phyloP scores from a whole-genome alignment of 306 rosid species.

The Vigna hirtella region DNA sequence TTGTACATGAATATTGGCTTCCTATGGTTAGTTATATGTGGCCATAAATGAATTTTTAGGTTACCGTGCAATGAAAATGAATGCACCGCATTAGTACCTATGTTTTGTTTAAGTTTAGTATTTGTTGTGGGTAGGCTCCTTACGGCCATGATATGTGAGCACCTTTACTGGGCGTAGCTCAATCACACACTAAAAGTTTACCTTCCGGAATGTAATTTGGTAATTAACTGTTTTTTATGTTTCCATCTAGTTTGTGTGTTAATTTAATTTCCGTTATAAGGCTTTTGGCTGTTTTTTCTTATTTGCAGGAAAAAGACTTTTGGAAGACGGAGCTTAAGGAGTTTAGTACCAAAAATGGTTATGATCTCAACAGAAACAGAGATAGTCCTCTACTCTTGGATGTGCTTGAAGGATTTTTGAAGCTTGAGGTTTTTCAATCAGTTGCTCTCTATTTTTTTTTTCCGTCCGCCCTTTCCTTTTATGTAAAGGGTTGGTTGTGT shows the following conservation, averaged over 20 bases:
- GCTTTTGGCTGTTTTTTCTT: constrained; percentile 7
- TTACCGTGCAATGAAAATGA: background rate
- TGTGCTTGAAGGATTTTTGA: constrained; percentile 98
- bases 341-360: constrained; percentile 91
- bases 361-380: constrained; percentile 90
- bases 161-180: constrained; percentile 96
- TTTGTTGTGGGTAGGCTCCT: constrained; percentile 77
- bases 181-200: constrained; percentile 92
- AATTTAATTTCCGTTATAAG: constrained; percentile 8
- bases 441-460: background rate
- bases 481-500: background rate
- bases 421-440: constrained; percentile 81
- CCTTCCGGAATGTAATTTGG: constrained; percentile 98
- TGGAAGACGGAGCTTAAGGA: constrained; percentile 97
- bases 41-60: background rate
- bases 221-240: constrained; percentile 49
- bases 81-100: background rate
- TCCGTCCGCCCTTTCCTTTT: background rate
- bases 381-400: constrained; percentile 97
- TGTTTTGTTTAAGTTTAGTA: background rate
- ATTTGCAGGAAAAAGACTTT: constrained; percentile 82
- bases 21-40: background rate
- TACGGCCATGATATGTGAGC: constrained; percentile 89
- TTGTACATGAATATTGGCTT: background rate
- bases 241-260: constrained; percentile 27